Percentiles rank a stretch among this genome's conserved stretches.
phyloP scores from a whole-genome alignment of 2,329 filamentous ascomycete genomes.

The Fusarium euwallaceae region DNA sequence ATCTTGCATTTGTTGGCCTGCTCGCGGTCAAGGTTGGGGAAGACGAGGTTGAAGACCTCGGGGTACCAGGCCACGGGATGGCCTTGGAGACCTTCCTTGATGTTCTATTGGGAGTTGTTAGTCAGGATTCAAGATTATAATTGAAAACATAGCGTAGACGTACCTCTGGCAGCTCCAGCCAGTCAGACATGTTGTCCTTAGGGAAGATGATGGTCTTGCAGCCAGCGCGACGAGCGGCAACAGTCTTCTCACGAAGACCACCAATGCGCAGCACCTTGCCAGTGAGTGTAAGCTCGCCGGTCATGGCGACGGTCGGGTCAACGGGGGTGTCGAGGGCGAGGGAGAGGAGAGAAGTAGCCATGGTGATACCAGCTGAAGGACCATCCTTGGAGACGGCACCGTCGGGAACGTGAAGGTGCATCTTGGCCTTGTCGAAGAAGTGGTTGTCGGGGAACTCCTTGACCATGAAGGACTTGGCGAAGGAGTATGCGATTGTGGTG shows the following conservation, averaged over 20 bases:
- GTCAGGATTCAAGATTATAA: no score
- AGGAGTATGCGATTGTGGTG: constrained; percentile 94
- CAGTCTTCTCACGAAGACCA: constrained; percentile 95
- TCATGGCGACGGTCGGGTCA: constrained; percentile 94
- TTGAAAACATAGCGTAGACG: constrained; percentile 53
- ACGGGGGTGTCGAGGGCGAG: constrained; percentile 84
- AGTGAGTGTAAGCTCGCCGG: constrained; percentile 94
- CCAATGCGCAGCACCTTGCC: constrained; percentile 97
- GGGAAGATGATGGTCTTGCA: constrained; percentile 96
- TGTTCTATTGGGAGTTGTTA: constrained; percentile 75
- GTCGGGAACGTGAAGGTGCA: constrained; percentile 97
- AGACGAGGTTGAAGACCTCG: constrained; percentile 93
- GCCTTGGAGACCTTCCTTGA: constrained; percentile 95
- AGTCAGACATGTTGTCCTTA: constrained; percentile 94
- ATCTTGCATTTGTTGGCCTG: constrained; percentile 81
- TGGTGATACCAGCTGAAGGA: constrained; percentile 93
- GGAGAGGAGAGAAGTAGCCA: constrained; percentile 93
- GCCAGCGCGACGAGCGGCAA: constrained; percentile 91
- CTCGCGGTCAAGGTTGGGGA: constrained; percentile 81
- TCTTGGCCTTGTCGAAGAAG: constrained; percentile 95
- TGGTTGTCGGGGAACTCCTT: constrained; percentile 88
- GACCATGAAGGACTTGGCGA: constrained; percentile 90
- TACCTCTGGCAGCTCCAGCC: constrained; percentile 97
- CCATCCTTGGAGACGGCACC: constrained; percentile 97
- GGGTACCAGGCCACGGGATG: constrained; percentile 93